Conservation (phyloP, 2,329 filamentous ascomycete genomes). For the Nemania bipapillata region DNA sequence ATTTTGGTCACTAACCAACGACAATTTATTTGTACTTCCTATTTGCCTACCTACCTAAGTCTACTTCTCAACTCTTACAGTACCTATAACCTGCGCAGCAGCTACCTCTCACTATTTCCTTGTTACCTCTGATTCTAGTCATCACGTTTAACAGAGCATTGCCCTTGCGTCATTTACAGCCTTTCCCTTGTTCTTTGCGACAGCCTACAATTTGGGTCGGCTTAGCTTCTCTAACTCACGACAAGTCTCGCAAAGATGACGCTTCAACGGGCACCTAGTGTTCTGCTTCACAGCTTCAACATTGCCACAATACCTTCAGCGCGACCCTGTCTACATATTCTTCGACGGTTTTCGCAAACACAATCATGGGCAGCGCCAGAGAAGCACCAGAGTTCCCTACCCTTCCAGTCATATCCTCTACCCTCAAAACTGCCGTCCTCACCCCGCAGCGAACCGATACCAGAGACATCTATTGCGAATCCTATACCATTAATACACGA, state of each 20-base stretch:
- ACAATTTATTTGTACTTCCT: slow-evolving; percentile 18
- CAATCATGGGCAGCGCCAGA: slow-evolving; percentile 47
- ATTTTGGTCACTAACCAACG: slow-evolving; percentile 42
- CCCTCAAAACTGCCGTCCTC: slow-evolving; percentile 56
- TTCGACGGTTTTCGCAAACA: slow-evolving; percentile 57
- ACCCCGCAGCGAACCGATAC: slow-evolving; percentile 57
- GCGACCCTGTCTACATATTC: slow-evolving; percentile 55
- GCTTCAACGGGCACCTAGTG: slow-evolving; percentile 49
- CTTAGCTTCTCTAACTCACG: slow-evolving; percentile 16
- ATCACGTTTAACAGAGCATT: background rate
- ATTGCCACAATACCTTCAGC: slow-evolving; percentile 56
- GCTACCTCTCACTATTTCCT: background rate
- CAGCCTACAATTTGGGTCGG: background rate
- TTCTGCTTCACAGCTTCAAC: slow-evolving; percentile 45
- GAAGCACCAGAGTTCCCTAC: slow-evolving; percentile 47
- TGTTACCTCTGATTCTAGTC: background rate
- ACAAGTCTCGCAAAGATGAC: slow-evolving; percentile 59
- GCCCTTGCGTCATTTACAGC: slow-evolving; percentile 21
- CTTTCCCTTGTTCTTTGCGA: slow-evolving; percentile 13
- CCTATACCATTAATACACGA: slow-evolving; percentile 64
- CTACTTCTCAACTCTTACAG: background rate
- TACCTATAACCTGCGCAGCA: background rate
- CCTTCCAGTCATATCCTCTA: slow-evolving; percentile 66
- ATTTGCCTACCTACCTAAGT: background rate
- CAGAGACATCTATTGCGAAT: slow-evolving; percentile 61